Conservation (phyloP, 352 stramenopile genomes). For the Phytophthora lateralis region DNA sequence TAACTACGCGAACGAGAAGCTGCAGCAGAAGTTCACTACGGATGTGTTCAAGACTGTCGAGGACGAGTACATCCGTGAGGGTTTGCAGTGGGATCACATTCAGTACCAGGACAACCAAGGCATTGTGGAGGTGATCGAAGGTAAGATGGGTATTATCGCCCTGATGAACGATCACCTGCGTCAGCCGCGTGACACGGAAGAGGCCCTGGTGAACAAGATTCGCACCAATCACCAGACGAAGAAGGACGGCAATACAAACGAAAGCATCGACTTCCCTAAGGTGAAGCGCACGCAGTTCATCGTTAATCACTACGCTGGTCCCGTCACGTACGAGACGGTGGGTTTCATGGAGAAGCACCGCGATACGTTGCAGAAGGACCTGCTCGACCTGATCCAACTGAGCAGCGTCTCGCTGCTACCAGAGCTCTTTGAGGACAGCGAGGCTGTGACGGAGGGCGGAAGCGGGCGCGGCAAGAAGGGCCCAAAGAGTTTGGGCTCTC, state of each 20-base stretch:
- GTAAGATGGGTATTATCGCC: constrained; percentile 87
- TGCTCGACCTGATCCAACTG: constrained; percentile 89
- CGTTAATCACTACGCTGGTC: constrained; percentile 95
- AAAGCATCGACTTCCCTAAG: constrained; percentile 87
- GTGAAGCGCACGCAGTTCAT: constrained; percentile 94
- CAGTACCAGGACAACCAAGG: constrained; percentile 99
- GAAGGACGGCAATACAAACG: constrained; percentile 61
- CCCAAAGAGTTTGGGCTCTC: constrained; percentile 78
- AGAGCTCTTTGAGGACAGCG: constrained; percentile 77
- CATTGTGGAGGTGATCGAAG: constrained; percentile 97
- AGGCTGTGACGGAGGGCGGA: constrained; percentile 39
- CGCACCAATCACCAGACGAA: constrained; percentile 84
- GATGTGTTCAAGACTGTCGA: constrained; percentile 98
- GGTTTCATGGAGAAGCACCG: constrained; percentile 98
- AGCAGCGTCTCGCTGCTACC: constrained; percentile 71
- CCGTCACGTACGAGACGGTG: constrained; percentile 93
- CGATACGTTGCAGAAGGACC: constrained; percentile 94
- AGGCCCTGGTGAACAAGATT: constrained; percentile 90
- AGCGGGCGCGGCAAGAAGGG: constrained; percentile 58
- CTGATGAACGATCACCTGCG: constrained; percentile 90
- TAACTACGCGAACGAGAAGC: constrained; percentile 93
- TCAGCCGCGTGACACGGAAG: constrained; percentile 85
- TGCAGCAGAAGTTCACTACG: constrained; percentile 93
- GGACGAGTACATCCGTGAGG: constrained; percentile 97
- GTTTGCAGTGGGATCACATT: constrained; percentile 98